A percentile compares a stretch with the other conserved stretches of the same genome.
phyloP scores from a whole-genome alignment of 257 asterid species.

The Nicotiana paniculata region DNA sequence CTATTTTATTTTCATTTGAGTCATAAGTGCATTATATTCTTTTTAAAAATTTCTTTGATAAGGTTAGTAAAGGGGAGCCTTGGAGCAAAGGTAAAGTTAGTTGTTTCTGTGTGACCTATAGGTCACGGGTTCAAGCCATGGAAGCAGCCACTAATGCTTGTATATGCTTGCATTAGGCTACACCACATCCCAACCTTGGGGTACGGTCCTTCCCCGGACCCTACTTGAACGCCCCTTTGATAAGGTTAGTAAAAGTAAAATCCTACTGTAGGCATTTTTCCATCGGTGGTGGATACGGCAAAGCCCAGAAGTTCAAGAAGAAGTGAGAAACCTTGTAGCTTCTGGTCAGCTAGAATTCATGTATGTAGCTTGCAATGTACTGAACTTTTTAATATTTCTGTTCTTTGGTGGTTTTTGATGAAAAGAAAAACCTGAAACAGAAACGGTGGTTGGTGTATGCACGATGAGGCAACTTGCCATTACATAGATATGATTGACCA shows the following conservation, averaged over 20 bases:
- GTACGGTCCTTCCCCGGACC: no score
- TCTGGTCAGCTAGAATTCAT: conserved; percentile 80
- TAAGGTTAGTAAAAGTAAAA: neutral
- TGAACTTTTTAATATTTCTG: neutral
- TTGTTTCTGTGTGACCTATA: no score
- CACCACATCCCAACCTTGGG: no score
- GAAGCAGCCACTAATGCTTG: no score
- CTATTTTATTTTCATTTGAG: neutral
- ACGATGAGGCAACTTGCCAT: conserved; percentile 80
- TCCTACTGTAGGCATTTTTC: conserved; percentile 58
- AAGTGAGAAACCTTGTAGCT: conserved; percentile 53
- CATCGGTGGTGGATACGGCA: conserved; percentile 85
- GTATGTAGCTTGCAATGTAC: conserved; percentile 31
- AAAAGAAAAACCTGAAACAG: conserved; percentile 28
- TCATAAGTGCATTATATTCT: neutral
- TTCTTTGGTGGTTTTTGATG: neutral
- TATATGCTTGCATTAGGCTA: no score
- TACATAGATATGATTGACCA: conserved; percentile 93
- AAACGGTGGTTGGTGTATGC: conserved; percentile 98
- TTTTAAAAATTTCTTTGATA: no score
- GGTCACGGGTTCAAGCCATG: no score
- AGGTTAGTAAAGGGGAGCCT: neutral
- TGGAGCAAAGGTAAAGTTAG: no score
- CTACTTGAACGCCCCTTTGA: neutral
- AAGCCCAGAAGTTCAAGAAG: conserved; percentile 41